Percentiles rank a stretch among this genome's conserved stretches.
These are phyloP conservation scores for Heterobasidion annosum DNA, from an alignment of 1,284 basidiomycete species.

Conservation along the genomic window DNA sequence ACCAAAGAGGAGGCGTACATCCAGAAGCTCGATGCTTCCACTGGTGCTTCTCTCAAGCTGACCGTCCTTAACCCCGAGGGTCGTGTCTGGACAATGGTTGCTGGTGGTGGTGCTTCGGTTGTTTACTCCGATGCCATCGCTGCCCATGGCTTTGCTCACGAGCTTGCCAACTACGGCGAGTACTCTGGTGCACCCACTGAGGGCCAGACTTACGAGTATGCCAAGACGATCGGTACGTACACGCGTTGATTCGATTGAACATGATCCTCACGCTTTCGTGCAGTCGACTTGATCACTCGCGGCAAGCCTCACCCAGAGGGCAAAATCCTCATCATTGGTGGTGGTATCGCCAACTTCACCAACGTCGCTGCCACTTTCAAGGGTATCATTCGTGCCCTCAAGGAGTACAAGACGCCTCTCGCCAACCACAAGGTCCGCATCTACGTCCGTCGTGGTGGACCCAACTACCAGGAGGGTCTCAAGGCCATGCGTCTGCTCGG, in stretches of 20 bases:
- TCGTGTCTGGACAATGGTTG: slow-evolving; percentile 99
- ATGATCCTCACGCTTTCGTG: neutral
- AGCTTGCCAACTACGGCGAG: slow-evolving; percentile 99
- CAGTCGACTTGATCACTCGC: slow-evolving; percentile 92
- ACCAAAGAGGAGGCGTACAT: slow-evolving; percentile 99
- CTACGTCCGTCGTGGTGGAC: slow-evolving; percentile 96
- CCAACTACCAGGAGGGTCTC: slow-evolving; percentile 99
- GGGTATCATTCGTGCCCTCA: slow-evolving; percentile 96
- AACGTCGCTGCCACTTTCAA: slow-evolving; percentile 99
- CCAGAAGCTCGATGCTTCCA: slow-evolving; percentile 94
- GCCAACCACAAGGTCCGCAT: slow-evolving; percentile 84
- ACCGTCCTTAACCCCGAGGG: slow-evolving; percentile 94
- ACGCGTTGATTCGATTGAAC: neutral
- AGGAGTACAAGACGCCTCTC: slow-evolving; percentile 86
- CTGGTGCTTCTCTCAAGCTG: slow-evolving; percentile 96
- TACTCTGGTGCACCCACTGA: slow-evolving; percentile 99
- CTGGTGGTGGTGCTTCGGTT: slow-evolving; percentile 77
- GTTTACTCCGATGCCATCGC: slow-evolving; percentile 96
- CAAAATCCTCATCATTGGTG: slow-evolving; percentile 99
- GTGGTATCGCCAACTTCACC: slow-evolving; percentile 99
- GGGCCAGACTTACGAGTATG: slow-evolving; percentile 98
- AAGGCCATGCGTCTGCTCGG: slow-evolving; percentile 98
- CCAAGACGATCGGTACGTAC: slow-evolving; percentile 87
- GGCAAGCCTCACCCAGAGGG: slow-evolving; percentile 77
- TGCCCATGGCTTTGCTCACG: slow-evolving; percentile 92